Conservation (phyloP, 2,329 filamentous ascomycete genomes). For the Colletotrichum chlorophyti region DNA sequence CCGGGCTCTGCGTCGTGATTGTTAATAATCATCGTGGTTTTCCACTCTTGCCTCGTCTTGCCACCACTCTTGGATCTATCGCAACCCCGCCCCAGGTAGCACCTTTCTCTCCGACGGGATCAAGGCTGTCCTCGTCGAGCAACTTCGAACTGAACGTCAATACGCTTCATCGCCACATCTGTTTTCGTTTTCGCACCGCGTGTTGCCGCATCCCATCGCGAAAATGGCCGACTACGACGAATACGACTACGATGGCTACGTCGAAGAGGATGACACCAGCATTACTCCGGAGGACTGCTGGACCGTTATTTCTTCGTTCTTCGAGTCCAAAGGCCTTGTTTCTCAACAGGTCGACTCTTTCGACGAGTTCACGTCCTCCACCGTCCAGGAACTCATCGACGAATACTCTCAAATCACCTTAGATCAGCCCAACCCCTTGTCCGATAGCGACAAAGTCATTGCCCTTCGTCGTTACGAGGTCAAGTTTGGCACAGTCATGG, state of each 20-base stretch:
- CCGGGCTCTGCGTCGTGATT: conserved; percentile 26
- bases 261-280: conserved; percentile 66
- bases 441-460: conserved; percentile 78
- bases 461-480: conserved; percentile 93
- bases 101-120: neutral
- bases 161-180: neutral
- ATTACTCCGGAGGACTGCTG: conserved; percentile 99
- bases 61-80: conserved; percentile 5
- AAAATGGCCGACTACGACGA: conserved; percentile 64
- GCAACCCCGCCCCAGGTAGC: neutral
- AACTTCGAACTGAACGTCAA: neutral
- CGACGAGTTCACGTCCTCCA: conserved; percentile 93
- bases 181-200: neutral
- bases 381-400: conserved; percentile 92
- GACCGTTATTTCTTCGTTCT: conserved; percentile 97
- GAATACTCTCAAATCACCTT: conserved; percentile 93
- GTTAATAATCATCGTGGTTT: conserved; percentile 17
- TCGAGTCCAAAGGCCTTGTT: conserved; percentile 92
- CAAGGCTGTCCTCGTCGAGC: neutral
- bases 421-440: conserved; percentile 86
- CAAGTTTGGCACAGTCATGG: conserved; percentile 88
- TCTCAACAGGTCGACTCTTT: conserved; percentile 99
- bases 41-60: conserved; percentile 9
- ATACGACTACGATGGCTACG: conserved; percentile 72
- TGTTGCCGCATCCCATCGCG: conserved; percentile 2